These are phyloP conservation scores for Phlebopus sp. DNA, from an alignment of 1,284 basidiomycete species.

Conservation along the genomic window DNA sequence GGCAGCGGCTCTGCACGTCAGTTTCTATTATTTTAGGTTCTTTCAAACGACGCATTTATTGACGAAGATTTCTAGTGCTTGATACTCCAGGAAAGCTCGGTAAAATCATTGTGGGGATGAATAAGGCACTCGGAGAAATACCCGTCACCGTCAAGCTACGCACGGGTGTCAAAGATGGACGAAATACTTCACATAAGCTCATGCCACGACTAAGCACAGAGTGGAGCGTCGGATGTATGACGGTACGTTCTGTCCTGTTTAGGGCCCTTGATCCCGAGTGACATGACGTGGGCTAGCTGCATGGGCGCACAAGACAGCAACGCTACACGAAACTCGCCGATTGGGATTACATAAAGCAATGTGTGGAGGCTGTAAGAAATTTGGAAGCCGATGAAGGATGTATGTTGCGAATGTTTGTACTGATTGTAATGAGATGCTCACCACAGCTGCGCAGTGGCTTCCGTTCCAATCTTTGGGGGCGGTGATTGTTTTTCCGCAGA, in stretches of 20 bases:
- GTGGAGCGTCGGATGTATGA: slow-evolving; percentile 79
- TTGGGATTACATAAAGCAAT: slow-evolving; percentile 88
- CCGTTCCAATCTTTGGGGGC: slow-evolving; percentile 93
- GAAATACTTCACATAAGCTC: slow-evolving; percentile 87
- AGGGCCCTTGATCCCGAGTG: background rate
- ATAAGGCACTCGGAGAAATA: slow-evolving; percentile 84
- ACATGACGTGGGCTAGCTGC: slow-evolving; percentile 55
- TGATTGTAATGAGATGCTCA: background rate
- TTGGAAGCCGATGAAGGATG: slow-evolving; percentile 72
- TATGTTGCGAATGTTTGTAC: slow-evolving; percentile 35
- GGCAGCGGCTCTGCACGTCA: slow-evolving; percentile 86
- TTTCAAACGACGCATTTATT: background rate
- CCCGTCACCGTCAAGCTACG: slow-evolving; percentile 95
- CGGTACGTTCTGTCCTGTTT: slow-evolving; percentile 46
- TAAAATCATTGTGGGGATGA: slow-evolving; percentile 91
- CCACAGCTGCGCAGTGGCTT: slow-evolving; percentile 51
- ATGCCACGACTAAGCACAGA: slow-evolving; percentile 83
- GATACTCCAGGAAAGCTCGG: slow-evolving; percentile 82
- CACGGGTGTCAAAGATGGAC: slow-evolving; percentile 86
- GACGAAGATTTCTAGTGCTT: slow-evolving; percentile 52
- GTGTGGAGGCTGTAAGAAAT: slow-evolving; percentile 82
- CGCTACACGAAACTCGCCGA: slow-evolving; percentile 86
- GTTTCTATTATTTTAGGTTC: slow-evolving; percentile 29
- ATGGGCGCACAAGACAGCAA: slow-evolving; percentile 90
- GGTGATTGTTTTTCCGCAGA: slow-evolving; percentile 92